Evolutionary conservation across 2,329 filamentous ascomycete species (phyloP).

Genomic region (Cordyceps farinosa): DNA sequence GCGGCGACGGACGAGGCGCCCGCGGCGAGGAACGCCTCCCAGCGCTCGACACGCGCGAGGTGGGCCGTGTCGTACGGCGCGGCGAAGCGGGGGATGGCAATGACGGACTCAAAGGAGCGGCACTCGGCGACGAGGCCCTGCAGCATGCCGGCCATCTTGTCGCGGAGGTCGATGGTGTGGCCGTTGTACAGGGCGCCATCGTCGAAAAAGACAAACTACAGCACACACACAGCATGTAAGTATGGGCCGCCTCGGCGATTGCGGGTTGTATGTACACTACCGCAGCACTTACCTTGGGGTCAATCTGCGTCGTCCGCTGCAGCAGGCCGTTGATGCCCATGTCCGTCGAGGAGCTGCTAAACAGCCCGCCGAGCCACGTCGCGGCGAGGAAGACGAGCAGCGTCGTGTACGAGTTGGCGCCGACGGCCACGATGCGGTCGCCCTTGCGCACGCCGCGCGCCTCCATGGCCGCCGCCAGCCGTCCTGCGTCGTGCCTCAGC

Average conservation of each 20-base stretch:
- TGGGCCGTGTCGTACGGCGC: conserved; percentile 51
- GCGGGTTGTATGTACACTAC: not conserved
- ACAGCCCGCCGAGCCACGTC: conserved; percentile 68
- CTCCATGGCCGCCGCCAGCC: conserved; percentile 63
- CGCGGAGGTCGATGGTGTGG: conserved; percentile 65
- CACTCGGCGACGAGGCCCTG: conserved; percentile 58
- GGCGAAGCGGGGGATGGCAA: conserved; percentile 64
- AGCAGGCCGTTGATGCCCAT: conserved; percentile 78
- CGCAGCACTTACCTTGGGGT: conserved; percentile 53
- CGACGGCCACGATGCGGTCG: conserved; percentile 72
- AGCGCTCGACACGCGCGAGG: conserved; percentile 46
- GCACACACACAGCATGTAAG: conserved; percentile 9
- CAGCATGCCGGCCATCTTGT: conserved; percentile 70
- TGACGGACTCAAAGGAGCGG: conserved; percentile 57
- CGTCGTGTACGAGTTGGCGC: conserved; percentile 71
- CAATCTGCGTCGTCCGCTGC: conserved; percentile 70
- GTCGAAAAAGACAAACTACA: conserved; percentile 73
- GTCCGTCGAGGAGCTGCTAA: conserved; percentile 74
- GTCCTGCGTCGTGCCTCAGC: conserved; percentile 56
- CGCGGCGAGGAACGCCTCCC: conserved; percentile 42
- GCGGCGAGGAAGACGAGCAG: conserved; percentile 67
- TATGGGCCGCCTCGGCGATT: not conserved
- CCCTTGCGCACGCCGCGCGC: conserved; percentile 64
- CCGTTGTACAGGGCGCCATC: conserved; percentile 78
- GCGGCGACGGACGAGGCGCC: conserved; percentile 25